phyloP scores from a whole-genome alignment of 2,329 filamentous ascomycete species.

The Diplodia mutila region DNA sequence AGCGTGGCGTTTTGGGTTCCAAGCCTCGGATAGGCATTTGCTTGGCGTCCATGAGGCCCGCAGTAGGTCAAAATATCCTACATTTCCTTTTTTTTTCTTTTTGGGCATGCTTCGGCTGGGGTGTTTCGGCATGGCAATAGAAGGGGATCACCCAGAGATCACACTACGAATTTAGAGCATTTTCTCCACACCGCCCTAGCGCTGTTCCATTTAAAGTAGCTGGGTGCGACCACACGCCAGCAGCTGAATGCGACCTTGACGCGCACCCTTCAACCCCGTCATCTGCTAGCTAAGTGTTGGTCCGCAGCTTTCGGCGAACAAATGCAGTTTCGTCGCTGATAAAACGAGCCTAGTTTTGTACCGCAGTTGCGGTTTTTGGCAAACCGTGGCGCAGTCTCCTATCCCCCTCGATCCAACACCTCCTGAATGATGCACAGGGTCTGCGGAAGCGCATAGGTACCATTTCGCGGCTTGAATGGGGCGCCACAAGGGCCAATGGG shows the following conservation, averaged over 20 bases:
- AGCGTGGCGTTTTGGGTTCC: conserved; percentile 24
- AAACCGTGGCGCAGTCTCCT: neutral
- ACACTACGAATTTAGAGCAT: conserved; percentile 12
- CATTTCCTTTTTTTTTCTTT: neutral
- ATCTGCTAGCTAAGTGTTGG: neutral
- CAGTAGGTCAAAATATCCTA: conserved; percentile 5
- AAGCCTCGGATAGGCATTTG: conserved; percentile 21
- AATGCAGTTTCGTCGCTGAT: neutral
- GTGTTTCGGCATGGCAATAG: conserved; percentile 24
- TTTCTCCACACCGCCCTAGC: neutral
- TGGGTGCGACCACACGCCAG: neutral
- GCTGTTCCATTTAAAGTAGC: neutral
- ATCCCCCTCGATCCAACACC: neutral
- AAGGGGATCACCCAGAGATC: neutral
- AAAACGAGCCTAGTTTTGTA: neutral
- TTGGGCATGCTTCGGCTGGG: neutral
- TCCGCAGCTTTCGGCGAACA: neutral
- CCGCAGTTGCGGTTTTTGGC: neutral
- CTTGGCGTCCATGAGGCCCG: conserved; percentile 22
- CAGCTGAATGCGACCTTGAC: neutral
- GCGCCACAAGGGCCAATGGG: neutral
- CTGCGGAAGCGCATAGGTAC: neutral
- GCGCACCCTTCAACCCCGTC: neutral
- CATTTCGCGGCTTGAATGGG: neutral
- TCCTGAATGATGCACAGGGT: neutral